Evolutionary conservation across 2,329 filamentous ascomycete species (phyloP), one percentile per base, ranked within the genome.

Genomic region (Sporothrix dimorphospora): DNA sequence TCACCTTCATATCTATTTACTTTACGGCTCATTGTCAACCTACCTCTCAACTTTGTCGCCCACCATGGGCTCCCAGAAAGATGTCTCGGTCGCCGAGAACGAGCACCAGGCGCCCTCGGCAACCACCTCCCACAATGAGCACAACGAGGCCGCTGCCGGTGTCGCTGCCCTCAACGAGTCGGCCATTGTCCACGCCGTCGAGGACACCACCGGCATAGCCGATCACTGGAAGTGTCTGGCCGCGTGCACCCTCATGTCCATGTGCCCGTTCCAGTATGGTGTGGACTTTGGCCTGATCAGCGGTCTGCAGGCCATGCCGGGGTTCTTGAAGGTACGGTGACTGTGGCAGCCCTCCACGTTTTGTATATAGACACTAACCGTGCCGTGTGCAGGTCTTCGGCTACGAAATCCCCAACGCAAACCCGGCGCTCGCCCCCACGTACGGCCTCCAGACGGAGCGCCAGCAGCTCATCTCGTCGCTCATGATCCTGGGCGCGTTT

Each of bases 191-290:
- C 47, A 61, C 38, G 19, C 57, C 27, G 67, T 30, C 21, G 68
- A 71, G 19, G 72, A 76, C 34, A 69, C 57, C 8, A 77, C 77
- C 27, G 70, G 73, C 34, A 75, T 80, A 4, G 75, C 72, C 30
- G 75, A 78, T 34, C 79, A 80, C 71, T 79, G 78, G 78, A 79
- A 77, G 51, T 78, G 78, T 19, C 75, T 80, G 4, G 74, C 76
- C 1, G 85, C 84, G 27, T 86, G 85, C 72, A 82, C 83, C 0
- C 77, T 86, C 0, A 81, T 86, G 19, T 82, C 83, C 3, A 81
- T 86, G 77, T 84, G 82, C 27, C 84, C 85, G 0, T 86, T 87
- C 73, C 85, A 86, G 72, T 86, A 87, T 76, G 85, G 85, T 38
- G 78, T 85, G 57, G 76, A 87, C 74, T 72, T 72, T 63, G 70